Percentiles rank a stretch among this genome's conserved stretches.
phyloP scores from a whole-genome alignment of 2,329 filamentous ascomycete species.

The Metarhizium rileyi region DNA sequence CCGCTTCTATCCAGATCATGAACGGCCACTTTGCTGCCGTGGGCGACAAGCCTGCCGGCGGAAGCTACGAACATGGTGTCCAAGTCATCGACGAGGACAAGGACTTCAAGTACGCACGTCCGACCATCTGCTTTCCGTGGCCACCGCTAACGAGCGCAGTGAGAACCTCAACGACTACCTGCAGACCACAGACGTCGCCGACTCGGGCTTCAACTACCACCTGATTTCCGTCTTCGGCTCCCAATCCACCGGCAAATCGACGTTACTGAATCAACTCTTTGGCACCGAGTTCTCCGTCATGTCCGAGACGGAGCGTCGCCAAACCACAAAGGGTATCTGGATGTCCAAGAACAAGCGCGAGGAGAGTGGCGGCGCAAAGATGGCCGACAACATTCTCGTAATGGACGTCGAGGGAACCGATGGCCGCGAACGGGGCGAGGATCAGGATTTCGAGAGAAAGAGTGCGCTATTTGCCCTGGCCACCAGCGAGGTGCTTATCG shows the following conservation, averaged over 20 bases:
- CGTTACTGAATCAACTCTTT: conserved; percentile 90
- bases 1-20: conserved; percentile 34
- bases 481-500: conserved; percentile 93
- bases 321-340: conserved; percentile 99
- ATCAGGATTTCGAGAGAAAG: conserved; percentile 98
- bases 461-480: conserved; percentile 94
- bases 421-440: conserved; percentile 88
- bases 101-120: conserved; percentile 73
- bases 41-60: conserved; percentile 52
- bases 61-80: conserved; percentile 82
- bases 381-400: conserved; percentile 96
- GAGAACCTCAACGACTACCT: conserved; percentile 74
- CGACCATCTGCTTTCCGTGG: not conserved
- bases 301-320: conserved; percentile 85
- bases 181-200: conserved; percentile 65
- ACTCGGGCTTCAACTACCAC: conserved; percentile 97
- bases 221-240: conserved; percentile 98
- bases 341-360: conserved; percentile 89
- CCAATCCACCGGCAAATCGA: conserved; percentile 97
- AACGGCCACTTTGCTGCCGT: conserved; percentile 75
- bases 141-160: conserved; percentile 33
- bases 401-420: conserved; percentile 99
- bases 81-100: conserved; percentile 92
- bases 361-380: conserved; percentile 42
- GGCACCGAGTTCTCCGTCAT: conserved; percentile 96